phyloP scores from a whole-genome alignment of 2,329 filamentous ascomycete genomes.

The Ophiocordyceps robertsii region DNA sequence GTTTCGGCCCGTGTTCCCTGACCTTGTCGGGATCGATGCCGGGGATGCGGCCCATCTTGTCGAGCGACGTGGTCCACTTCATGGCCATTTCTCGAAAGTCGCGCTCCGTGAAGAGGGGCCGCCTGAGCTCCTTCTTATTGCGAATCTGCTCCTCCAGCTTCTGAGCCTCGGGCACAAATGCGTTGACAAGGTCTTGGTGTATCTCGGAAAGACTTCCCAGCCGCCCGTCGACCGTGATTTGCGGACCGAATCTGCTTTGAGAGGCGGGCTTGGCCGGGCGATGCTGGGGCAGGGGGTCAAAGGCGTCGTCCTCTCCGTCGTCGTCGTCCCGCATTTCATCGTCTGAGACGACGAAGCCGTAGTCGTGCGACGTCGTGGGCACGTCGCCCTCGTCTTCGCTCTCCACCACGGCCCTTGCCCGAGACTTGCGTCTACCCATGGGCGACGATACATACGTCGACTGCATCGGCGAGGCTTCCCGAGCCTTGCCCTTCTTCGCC shows the following conservation, averaged over 20 bases:
- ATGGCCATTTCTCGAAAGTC: slow-evolving; percentile 64
- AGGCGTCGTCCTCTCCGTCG: slow-evolving; percentile 27
- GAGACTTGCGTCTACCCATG: slow-evolving; percentile 20
- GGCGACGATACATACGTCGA: slow-evolving; percentile 41
- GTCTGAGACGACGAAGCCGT: slow-evolving; percentile 35
- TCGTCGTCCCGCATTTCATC: slow-evolving; percentile 19
- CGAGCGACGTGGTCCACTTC: slow-evolving; percentile 46
- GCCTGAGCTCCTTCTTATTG: slow-evolving; percentile 40
- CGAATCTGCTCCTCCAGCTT: slow-evolving; percentile 46
- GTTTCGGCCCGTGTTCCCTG: slow-evolving; percentile 41
- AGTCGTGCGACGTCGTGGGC: slow-evolving; percentile 30
- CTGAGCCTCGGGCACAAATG: slow-evolving; percentile 52
- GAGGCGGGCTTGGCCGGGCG: slow-evolving; percentile 21
- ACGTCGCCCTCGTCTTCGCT: slow-evolving; percentile 22
- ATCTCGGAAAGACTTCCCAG: slow-evolving; percentile 41
- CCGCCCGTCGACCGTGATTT: slow-evolving; percentile 43
- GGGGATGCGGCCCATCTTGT: slow-evolving; percentile 49
- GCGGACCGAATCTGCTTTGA: slow-evolving; percentile 28
- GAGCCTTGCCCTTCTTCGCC: slow-evolving; percentile 17
- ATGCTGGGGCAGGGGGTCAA: slow-evolving; percentile 26
- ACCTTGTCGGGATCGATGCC: slow-evolving; percentile 52
- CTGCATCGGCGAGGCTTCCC: slow-evolving; percentile 26
- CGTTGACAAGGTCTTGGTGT: slow-evolving; percentile 48
- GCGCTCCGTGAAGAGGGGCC: slow-evolving; percentile 52
- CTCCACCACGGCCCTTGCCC: slow-evolving; percentile 10